Percentiles rank a stretch among this genome's conserved stretches.
phyloP scores from a whole-genome alignment of 148 eudicot genomes.

The Hydrangea macrophylla region DNA sequence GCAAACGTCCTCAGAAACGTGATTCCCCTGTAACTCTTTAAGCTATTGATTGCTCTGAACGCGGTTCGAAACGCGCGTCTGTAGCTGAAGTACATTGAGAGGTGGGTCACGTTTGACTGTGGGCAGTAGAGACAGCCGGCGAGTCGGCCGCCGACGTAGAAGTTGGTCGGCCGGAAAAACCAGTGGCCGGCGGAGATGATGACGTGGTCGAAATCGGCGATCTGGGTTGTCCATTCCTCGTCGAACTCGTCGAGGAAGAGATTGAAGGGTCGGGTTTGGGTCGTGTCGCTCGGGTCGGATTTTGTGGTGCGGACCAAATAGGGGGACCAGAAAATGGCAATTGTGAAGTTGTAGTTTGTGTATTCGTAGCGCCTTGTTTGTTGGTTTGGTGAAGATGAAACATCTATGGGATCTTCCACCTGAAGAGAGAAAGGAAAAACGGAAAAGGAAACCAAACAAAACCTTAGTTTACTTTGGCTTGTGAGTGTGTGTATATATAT shows the following conservation, averaged over 20 bases:
- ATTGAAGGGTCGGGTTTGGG: constrained; percentile 27
- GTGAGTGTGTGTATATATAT: too few species aligned
- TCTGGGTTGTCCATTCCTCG: constrained; percentile 38
- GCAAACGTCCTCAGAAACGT: constrained; percentile 44
- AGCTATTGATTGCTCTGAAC: constrained; percentile 31
- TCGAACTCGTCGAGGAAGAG: constrained; percentile 51
- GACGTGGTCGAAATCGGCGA: constrained; percentile 40
- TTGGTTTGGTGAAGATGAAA: constrained; percentile 17
- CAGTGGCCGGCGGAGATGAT: constrained; percentile 58
- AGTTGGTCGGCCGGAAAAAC: constrained; percentile 44
- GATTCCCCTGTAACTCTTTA: constrained; percentile 33
- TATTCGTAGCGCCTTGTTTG: constrained; percentile 32
- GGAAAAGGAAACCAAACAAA: too few species aligned
- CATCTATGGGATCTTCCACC: constrained; percentile 34
- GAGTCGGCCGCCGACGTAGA: constrained; percentile 27
- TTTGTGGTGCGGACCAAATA: constrained; percentile 28
- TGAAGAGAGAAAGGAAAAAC: too few species aligned
- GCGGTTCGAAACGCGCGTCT: constrained; percentile 39
- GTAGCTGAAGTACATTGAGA: constrained; percentile 34
- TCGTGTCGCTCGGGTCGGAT: constrained; percentile 18
- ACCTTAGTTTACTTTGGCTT: too few species aligned
- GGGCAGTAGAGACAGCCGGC: constrained; percentile 50
- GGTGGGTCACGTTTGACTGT: constrained; percentile 27
- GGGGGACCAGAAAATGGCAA: constrained; percentile 43
- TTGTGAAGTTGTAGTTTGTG: constrained; percentile 33